Percentiles rank a stretch among this genome's conserved stretches.
Conservation (phyloP, 495 filamentous ascomycete genomes). For the Daldinia caldariorum region DNA sequence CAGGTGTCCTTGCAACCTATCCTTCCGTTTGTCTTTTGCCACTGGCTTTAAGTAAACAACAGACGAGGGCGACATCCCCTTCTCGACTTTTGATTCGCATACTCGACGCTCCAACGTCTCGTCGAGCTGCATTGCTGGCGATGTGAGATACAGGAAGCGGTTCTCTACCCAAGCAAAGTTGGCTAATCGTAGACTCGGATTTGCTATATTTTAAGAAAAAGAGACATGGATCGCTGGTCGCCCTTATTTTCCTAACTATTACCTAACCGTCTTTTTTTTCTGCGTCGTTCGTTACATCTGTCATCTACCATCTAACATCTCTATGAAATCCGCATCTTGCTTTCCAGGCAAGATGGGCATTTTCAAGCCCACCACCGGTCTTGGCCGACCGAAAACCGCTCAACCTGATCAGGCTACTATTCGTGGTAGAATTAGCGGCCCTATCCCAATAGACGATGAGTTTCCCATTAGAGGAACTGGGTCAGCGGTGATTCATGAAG, state of each 20-base stretch:
- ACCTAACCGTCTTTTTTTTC: slow-evolving; percentile 27
- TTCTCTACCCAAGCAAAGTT: slow-evolving; percentile 32
- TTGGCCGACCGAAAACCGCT: slow-evolving; percentile 54
- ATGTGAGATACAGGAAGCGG: slow-evolving; percentile 42
- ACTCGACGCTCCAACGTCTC: slow-evolving; percentile 33
- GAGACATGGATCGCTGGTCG: slow-evolving; percentile 41
- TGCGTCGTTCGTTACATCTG: slow-evolving; percentile 35
- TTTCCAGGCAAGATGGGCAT: slow-evolving; percentile 43
- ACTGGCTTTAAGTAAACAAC: slow-evolving; percentile 35
- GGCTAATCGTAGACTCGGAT: slow-evolving; percentile 21
- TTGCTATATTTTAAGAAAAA: slow-evolving; percentile 16
- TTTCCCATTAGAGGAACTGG: slow-evolving; percentile 58
- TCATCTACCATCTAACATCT: slow-evolving; percentile 25
- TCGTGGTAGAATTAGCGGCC: slow-evolving; percentile 62
- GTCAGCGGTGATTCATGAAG: slow-evolving; percentile 46
- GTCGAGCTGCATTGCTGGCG: slow-evolving; percentile 49
- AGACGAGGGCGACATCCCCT: slow-evolving; percentile 15
- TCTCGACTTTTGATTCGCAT: slow-evolving; percentile 39
- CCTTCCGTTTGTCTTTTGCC: slow-evolving; percentile 33
- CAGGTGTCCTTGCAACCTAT: slow-evolving; percentile 33
- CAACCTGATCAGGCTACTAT: slow-evolving; percentile 50
- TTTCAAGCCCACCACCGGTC: slow-evolving; percentile 52
- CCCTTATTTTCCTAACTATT: slow-evolving; percentile 34
- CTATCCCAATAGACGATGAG: slow-evolving; percentile 63
- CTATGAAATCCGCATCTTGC: slow-evolving; percentile 18